Conservation (phyloP, 208 protist genomes). For the Leishmania amazonensis region DNA sequence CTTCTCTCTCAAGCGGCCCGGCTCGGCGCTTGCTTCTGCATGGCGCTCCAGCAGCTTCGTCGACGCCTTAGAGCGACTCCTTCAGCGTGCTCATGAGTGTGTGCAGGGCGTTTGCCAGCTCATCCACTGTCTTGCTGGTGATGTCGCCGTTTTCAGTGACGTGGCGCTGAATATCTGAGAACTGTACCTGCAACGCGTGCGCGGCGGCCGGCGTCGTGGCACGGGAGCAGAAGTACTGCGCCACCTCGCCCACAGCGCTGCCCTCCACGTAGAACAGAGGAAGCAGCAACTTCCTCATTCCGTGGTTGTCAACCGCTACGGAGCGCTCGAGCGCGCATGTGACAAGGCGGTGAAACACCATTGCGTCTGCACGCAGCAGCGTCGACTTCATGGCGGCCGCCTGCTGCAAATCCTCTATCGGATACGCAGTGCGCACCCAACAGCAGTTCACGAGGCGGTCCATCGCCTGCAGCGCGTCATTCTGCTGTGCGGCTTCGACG, state of each 20-base stretch:
- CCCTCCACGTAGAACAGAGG: conserved; percentile 39
- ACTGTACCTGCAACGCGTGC: conserved; percentile 27
- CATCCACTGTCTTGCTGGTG: conserved; percentile 27
- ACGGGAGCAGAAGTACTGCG: conserved; percentile 35
- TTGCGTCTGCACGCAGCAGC: conserved; percentile 25
- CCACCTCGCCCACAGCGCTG: conserved; percentile 24
- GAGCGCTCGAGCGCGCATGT: conserved; percentile 42
- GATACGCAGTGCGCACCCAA: conserved; percentile 24
- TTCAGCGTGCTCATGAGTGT: conserved; percentile 30
- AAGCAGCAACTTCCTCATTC: conserved; percentile 33
- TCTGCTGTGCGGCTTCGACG: conserved; percentile 26
- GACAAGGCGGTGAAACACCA: conserved; percentile 39
- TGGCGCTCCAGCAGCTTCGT: background rate
- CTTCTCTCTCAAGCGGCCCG: background rate
- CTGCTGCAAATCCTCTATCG: conserved; percentile 26
- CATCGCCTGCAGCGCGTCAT: conserved; percentile 28
- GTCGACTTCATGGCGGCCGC: conserved; percentile 22
- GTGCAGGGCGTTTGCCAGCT: conserved; percentile 26
- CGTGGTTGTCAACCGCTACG: conserved; percentile 27
- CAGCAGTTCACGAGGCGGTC: conserved; percentile 37
- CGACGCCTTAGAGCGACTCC: conserved; percentile 5
- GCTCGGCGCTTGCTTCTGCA: background rate
- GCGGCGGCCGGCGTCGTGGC: conserved; percentile 17
- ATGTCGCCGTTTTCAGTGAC: conserved; percentile 20
- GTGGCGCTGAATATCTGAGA: conserved; percentile 29